These are phyloP conservation scores for Cucurbita moschata DNA, from an alignment of 306 rosid genomes.

Conservation along the genomic window DNA sequence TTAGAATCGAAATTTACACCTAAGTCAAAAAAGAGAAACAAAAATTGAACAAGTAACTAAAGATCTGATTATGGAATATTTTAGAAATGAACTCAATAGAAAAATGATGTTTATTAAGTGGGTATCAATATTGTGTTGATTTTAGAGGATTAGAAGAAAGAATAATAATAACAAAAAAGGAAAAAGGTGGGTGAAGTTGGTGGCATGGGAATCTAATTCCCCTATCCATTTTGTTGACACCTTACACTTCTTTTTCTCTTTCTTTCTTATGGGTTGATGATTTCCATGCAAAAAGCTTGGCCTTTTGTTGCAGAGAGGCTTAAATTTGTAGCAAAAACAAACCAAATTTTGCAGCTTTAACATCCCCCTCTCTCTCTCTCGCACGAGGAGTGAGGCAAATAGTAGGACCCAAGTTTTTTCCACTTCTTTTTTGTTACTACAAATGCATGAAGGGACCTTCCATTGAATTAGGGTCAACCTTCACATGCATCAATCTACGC, in stretches of 20 bases:
- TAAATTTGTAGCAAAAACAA: conserved; percentile 2
- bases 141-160: background rate
- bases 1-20: background rate
- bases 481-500: background rate
- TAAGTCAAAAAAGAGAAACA: background rate
- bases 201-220: conserved; percentile 25
- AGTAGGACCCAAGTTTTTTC: background rate
- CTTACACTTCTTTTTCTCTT: background rate
- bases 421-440: background rate
- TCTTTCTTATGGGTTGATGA: background rate
- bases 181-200: background rate
- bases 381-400: background rate
- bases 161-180: background rate
- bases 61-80: too few relatives aligned
- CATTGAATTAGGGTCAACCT: background rate
- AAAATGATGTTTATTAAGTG: too few relatives aligned
- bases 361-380: background rate
- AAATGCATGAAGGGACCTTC: background rate
- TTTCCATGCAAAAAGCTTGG: conserved; percentile 8
- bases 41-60: background rate
- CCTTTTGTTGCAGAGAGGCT: background rate
- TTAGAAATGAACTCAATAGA: too few relatives aligned
- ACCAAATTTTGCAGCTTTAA: background rate
- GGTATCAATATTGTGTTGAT: background rate
- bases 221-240: background rate